Conservation (phyloP, 352 stramenopile species). For the Pythium biforme region DNA sequence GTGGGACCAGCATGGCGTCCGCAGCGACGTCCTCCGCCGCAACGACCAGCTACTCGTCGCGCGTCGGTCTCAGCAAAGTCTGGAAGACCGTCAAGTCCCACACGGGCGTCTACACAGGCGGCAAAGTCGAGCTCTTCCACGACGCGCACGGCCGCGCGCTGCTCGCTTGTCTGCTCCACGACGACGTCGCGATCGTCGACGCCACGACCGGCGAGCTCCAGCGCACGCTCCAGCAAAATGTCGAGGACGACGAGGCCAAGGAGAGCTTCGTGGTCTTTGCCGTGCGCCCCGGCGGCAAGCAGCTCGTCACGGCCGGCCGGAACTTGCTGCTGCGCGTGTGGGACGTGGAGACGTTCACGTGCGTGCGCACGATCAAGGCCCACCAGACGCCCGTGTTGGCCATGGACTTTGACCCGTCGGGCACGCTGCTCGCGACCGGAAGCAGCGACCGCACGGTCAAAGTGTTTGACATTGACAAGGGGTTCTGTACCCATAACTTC, state of each 20-base stretch:
- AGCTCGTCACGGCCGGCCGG: slow-evolving; percentile 82
- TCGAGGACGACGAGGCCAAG: slow-evolving; percentile 74
- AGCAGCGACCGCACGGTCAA: slow-evolving; percentile 95
- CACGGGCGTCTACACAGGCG: slow-evolving; percentile 78
- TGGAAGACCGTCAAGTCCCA: slow-evolving; percentile 79
- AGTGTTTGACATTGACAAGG: slow-evolving; percentile 92
- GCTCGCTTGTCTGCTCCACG: slow-evolving; percentile 79
- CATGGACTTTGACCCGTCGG: slow-evolving; percentile 89
- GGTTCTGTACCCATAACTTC: slow-evolving; percentile 95
- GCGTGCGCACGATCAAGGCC: slow-evolving; percentile 74
- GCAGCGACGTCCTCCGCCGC: not conserved
- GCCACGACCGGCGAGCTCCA: slow-evolving; percentile 65
- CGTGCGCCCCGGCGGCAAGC: slow-evolving; percentile 60
- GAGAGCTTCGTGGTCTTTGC: slow-evolving; percentile 85
- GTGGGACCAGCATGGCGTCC: slow-evolving; percentile 15
- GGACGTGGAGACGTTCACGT: slow-evolving; percentile 81
- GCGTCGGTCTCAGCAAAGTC: slow-evolving; percentile 71
- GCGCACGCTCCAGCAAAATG: slow-evolving; percentile 72
- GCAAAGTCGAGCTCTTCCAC: slow-evolving; percentile 71
- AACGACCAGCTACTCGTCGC: slow-evolving; percentile 55
- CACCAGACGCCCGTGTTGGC: slow-evolving; percentile 76
- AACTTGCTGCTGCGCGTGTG: slow-evolving; percentile 85
- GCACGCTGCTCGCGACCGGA: slow-evolving; percentile 94
- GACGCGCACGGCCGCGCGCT: slow-evolving; percentile 30
- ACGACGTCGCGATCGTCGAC: slow-evolving; percentile 81